Percentiles rank a stretch among this genome's conserved stretches.
Evolutionary conservation across 176 grass and related monocot species (phyloP).

Genomic region (Eleusine indica): DNA sequence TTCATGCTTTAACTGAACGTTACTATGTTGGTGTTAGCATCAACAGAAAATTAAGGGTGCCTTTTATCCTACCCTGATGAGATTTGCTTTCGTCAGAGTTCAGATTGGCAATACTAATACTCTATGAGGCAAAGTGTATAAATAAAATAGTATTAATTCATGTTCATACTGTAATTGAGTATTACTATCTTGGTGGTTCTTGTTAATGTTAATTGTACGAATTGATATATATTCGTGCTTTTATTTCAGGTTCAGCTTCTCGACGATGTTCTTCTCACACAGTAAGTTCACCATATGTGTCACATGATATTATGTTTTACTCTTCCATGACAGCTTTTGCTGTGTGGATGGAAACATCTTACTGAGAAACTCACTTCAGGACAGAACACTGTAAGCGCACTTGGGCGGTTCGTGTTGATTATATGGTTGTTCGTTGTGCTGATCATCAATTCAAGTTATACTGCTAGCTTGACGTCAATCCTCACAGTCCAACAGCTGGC

Average conservation of each 20-base stretch:
- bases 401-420: slow-evolving; percentile 77
- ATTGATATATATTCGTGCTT: slow-evolving; percentile 30
- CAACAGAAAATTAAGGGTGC: neutral
- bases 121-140: neutral
- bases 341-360: slow-evolving; percentile 30
- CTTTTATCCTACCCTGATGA: neutral
- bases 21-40: too few relatives aligned
- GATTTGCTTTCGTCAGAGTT: neutral
- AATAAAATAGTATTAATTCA: slow-evolving; percentile 23
- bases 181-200: slow-evolving; percentile 4
- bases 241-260: slow-evolving; percentile 89
- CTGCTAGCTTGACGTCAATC: slow-evolving; percentile 88
- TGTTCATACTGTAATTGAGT: neutral
- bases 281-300: slow-evolving; percentile 63
- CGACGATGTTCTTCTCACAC: slow-evolving; percentile 89
- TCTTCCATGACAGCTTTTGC: slow-evolving; percentile 16
- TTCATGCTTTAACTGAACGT: too few relatives aligned
- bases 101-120: neutral
- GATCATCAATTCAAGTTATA: slow-evolving; percentile 94
- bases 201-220: slow-evolving; percentile 32
- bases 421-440: slow-evolving; percentile 91
- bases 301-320: slow-evolving; percentile 27
- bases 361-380: slow-evolving; percentile 50
- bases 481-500: slow-evolving; percentile 87
- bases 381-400: slow-evolving; percentile 60